Conservation (phyloP, 148 eudicot species). For the Dianthus caryophyllus region DNA sequence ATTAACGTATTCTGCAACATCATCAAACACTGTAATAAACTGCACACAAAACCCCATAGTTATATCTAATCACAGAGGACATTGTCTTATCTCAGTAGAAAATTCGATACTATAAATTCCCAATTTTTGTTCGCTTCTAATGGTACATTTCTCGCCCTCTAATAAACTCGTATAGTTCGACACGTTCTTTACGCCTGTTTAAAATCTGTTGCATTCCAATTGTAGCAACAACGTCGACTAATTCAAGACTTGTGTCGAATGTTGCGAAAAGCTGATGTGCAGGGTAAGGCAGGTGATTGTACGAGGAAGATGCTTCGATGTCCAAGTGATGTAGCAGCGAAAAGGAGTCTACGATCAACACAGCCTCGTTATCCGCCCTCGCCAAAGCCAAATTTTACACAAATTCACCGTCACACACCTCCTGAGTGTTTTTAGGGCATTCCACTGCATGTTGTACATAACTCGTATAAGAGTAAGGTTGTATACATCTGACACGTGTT, state of each 20-base stretch:
- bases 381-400: neutral
- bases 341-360: conserved; percentile 7
- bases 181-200: too few species aligned
- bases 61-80: too few species aligned
- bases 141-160: conserved; percentile 1
- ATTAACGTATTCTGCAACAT: too few species aligned
- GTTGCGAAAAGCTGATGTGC: neutral
- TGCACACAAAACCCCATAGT: too few species aligned
- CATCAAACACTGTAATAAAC: too few species aligned
- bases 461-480: too few species aligned
- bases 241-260: neutral
- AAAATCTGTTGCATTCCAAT: too few species aligned
- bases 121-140: neutral
- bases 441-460: neutral
- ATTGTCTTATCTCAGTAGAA: too few species aligned
- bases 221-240: neutral
- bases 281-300: neutral
- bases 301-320: neutral
- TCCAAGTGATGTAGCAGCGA: neutral
- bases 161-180: neutral
- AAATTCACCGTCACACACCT: conserved; percentile 8
- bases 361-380: conserved; percentile 1
- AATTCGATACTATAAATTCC: neutral
- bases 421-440: neutral
- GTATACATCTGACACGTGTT: too few species aligned